Conservation (phyloP, 306 rosid species). For the Oxytropis ochrocephala region DNA sequence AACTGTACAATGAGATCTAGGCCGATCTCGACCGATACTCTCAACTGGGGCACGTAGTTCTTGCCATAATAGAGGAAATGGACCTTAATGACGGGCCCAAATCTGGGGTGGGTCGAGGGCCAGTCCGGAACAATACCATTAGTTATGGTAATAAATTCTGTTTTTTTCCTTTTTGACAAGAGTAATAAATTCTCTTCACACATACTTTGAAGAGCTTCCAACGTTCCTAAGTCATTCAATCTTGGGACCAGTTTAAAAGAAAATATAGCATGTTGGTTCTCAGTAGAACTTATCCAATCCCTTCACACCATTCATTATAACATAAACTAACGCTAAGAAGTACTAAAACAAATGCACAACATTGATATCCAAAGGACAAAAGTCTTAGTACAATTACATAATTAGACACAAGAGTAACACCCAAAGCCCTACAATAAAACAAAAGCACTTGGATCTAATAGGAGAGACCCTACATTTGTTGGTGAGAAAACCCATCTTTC, state of each 20-base stretch:
- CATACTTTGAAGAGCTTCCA: background rate
- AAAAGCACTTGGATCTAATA: slow-evolving; percentile 25
- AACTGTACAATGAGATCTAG: no score
- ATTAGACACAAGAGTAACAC: background rate
- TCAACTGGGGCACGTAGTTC: no score
- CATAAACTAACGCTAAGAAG: slow-evolving; percentile 16
- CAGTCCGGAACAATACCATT: no score
- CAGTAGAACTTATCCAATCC: slow-evolving; percentile 6
- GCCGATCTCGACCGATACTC: no score
- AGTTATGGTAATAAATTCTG: no score
- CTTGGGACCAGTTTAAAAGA: slow-evolving; percentile 19
- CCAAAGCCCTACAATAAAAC: slow-evolving; percentile 11
- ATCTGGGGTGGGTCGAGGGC: no score
- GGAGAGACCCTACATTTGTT: slow-evolving; percentile 64
- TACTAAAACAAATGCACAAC: slow-evolving; percentile 30
- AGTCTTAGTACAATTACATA: slow-evolving; percentile 23
- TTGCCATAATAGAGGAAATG: no score
- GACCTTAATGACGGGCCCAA: no score
- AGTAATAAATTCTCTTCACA: no score
- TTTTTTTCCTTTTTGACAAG: no score
- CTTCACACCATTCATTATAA: slow-evolving; percentile 1
- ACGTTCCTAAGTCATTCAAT: slow-evolving; percentile 1
- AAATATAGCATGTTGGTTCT: background rate
- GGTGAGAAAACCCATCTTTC: slow-evolving; percentile 62
- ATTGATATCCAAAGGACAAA: slow-evolving; percentile 20